A percentile compares a stretch with the other conserved stretches of the same genome.
Conservation (phyloP, 495 filamentous ascomycete species). For the Mycothermus thermophilus region DNA sequence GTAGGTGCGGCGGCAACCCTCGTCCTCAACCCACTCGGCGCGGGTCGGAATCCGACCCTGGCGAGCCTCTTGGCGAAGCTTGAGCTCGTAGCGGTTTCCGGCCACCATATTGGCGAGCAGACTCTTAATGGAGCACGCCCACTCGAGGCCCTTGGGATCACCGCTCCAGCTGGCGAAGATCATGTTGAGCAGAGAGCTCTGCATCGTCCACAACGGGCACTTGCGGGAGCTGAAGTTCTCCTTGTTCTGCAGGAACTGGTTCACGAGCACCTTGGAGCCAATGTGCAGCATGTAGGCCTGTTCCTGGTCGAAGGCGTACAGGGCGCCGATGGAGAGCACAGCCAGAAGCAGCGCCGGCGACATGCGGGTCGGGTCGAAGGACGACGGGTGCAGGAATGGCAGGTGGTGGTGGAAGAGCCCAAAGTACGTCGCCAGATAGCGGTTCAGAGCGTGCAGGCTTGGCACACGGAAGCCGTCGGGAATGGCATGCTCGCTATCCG, state of each 20-base stretch:
- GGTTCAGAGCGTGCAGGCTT: constrained; percentile 60
- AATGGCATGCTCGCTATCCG: constrained; percentile 68
- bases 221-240: constrained; percentile 98
- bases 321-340: constrained; percentile 85
- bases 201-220: constrained; percentile 96
- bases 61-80: constrained; percentile 78
- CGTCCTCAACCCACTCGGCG: constrained; percentile 92
- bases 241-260: constrained; percentile 93
- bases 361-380: constrained; percentile 65
- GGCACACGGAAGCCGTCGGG: constrained; percentile 84
- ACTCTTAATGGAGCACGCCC: constrained; percentile 98
- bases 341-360: constrained; percentile 76
- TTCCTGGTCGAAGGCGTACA: constrained; percentile 95
- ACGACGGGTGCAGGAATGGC: constrained; percentile 88
- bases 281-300: constrained; percentile 94
- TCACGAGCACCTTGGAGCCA: constrained; percentile 89
- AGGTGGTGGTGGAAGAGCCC: constrained; percentile 93
- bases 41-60: constrained; percentile 62
- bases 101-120: constrained; percentile 96
- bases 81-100: constrained; percentile 90
- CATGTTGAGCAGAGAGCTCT: constrained; percentile 93
- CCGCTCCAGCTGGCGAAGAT: constrained; percentile 99
- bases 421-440: constrained; percentile 90
- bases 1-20: constrained; percentile 91
- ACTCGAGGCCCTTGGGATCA: constrained; percentile 92